Conservation (phyloP, 257 asterid species). For the Coffea canephora region DNA sequence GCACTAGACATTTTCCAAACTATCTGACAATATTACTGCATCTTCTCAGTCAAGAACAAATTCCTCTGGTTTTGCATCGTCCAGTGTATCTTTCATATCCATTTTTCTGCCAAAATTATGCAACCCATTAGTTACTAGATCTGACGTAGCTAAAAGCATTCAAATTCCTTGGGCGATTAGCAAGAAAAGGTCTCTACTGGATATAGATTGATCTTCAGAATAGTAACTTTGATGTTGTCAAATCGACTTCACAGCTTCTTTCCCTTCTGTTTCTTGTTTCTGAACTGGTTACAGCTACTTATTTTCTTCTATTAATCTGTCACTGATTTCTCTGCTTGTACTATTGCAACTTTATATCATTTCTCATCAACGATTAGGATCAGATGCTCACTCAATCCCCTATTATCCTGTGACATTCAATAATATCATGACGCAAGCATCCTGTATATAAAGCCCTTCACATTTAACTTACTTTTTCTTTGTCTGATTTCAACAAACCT, state of each 20-base stretch:
- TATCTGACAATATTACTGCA: not conserved
- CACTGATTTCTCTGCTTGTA: not conserved
- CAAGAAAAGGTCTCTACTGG: not conserved
- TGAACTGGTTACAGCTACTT: not conserved
- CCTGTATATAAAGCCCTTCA: not conserved
- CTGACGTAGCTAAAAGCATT: not conserved
- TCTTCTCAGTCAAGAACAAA: not conserved
- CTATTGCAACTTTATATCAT: not conserved
- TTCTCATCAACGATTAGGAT: not conserved
- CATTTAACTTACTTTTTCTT: not conserved
- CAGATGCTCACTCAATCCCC: too few species aligned
- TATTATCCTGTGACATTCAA: not conserved
- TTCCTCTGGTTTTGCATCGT: not conserved
- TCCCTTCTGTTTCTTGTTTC: not conserved
- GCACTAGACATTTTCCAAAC: not conserved
- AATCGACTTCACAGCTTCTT: not conserved
- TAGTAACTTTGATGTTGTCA: not conserved
- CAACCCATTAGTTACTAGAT: not conserved
- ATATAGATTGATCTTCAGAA: not conserved
- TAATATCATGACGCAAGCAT: not conserved
- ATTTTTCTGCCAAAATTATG: not conserved
- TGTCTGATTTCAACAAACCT: not conserved
- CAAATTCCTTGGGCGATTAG: not conserved
- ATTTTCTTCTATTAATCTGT: not conserved
- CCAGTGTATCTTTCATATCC: not conserved